Base-by-base conservation (phyloP, 192 early-diverging fungal genomes). In the Linnemannia hyalina region DNA sequence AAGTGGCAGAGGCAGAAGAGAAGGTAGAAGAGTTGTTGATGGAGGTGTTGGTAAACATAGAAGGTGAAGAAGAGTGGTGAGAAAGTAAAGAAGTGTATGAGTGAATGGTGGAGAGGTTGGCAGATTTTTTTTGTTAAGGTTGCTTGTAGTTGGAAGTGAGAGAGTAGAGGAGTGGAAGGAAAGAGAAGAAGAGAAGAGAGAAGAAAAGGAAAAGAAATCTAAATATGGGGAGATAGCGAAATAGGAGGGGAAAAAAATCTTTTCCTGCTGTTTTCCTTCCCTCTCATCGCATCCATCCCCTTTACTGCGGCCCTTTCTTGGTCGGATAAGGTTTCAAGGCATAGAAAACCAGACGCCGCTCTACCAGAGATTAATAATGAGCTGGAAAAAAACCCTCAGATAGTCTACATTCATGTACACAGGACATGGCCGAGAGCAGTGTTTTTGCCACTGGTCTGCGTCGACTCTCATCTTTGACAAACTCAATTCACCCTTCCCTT, bases 31-130 rank as follows among this genome's bases (percentile, higher is more conserved):
- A 38, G 32, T 32, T 38, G 40, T 52, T 46, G 18, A 20, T 52
- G 49, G 13, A 20, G 5, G 29, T 74, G 78, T 73, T 49, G 41
- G 71, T 41, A 68, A 80, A 80, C 78, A 80, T 80, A 72, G 38
- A 80, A 73, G 63, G 15, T n/a, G 70, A 46, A 32, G 46, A 47
- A 29, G 60, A 26, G 69, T 29, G 13, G 70, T 23, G 36, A 57
- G 49, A 70, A 42, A 44, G 65, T 18, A 36, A 38, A 11, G 16
- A 75, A 54, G 42, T 52, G 52, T 65, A 44, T 55, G 71, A 69
- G 2, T 41, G 81, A 73, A 73, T 82, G 80, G 41, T 72, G 76
- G 9, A 42, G 16, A 49, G 35, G 63, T 7, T 42, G 42, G 0
- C 49, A n/a, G 3, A 4, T 0, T 65, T 68, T 29, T 13, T 47